These are phyloP conservation scores for Venturiaceae sp. DNA, from an alignment of 2,329 filamentous ascomycete genomes.

Conservation along the genomic window DNA sequence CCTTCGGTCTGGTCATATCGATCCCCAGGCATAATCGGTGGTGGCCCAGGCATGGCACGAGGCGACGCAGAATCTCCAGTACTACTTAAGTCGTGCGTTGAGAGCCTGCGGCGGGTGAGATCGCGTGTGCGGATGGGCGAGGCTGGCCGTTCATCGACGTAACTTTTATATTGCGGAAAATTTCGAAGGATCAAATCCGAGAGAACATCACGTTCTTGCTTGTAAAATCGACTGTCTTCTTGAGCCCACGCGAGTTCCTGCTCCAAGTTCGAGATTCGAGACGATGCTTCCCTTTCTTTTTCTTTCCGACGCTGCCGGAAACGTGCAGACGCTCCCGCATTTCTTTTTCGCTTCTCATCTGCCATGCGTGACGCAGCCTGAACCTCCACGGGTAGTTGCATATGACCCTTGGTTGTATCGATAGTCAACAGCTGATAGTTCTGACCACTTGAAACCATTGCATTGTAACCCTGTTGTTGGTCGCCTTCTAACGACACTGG, in stretches of 20 bases:
- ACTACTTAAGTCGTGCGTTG: background rate
- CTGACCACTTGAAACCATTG: constrained; percentile 35
- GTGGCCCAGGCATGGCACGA: background rate
- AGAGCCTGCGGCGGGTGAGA: background rate
- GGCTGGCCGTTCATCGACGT: background rate
- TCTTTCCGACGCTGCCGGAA: constrained; percentile 77
- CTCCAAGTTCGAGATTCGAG: constrained; percentile 60
- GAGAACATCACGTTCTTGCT: constrained; percentile 44
- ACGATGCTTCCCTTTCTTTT: constrained; percentile 63
- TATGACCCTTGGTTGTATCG: constrained; percentile 39
- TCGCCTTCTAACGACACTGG: constrained; percentile 12
- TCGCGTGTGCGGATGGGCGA: background rate
- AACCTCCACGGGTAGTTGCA: constrained; percentile 63
- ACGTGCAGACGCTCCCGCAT: constrained; percentile 75
- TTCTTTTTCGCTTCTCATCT: constrained; percentile 76
- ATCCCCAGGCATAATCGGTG: background rate
- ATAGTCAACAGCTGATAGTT: constrained; percentile 45
- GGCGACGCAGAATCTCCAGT: background rate
- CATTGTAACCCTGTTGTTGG: constrained; percentile 16
- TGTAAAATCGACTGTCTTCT: constrained; percentile 64
- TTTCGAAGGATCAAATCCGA: background rate
- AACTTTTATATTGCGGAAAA: constrained; percentile 4
- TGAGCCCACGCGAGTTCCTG: constrained; percentile 57
- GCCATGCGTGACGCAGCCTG: constrained; percentile 74
- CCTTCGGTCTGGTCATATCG: background rate